Evolutionary conservation across 805 yeast species (phyloP), one percentile per base, ranked within the genome.

Genomic region (Schwanniomyces vanrijiae): DNA sequence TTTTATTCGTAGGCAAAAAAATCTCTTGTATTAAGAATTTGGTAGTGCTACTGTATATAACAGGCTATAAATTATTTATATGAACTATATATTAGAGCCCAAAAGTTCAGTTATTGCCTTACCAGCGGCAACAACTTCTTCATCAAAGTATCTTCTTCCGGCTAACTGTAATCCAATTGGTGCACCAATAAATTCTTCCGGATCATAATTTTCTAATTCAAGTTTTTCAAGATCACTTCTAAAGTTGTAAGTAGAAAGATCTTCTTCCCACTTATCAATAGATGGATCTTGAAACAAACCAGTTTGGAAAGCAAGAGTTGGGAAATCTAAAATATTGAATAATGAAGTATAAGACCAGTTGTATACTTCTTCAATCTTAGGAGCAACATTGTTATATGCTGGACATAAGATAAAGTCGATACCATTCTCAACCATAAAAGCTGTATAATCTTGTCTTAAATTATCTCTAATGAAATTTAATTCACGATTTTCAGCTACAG

Each of bases 321-420:
- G 90, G 58, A 81, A 73, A 63, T 88, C 95, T 52, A 86, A 64
- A 48, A 86, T 60, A 66, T 87, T 87, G 80, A 82, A 88, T 51
- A 85, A 73, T 2, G 90, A 69, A 5, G 92, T 86, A 71, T 88
- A 88, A 3, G 91, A 86, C 91, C 94, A 88, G 65, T 85, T 85
- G 62, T 78, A 80, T 5, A 85, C 77, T 43, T 76, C 73, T 41
- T 77, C 80, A 19, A 86, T 80, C 45, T 75, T 76, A 38, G 90
- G 88, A n/a, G 94, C 89, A 43, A 82, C 83, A 52, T 85, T 84
- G 46, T 77, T 79, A 64, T 83, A 82, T 5, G 83, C 77, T 50
- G 92, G 91, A 43, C 86, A 77, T 39, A 87, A 65, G 49, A 87
- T 75, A 57, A 83, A 80, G 58, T 87, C 91, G 41, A 86, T 75